Evolutionary conservation across 352 stramenopile genomes (phyloP), one percentile per base, ranked within the genome.

Genomic region (Phytophthora pini): DNA sequence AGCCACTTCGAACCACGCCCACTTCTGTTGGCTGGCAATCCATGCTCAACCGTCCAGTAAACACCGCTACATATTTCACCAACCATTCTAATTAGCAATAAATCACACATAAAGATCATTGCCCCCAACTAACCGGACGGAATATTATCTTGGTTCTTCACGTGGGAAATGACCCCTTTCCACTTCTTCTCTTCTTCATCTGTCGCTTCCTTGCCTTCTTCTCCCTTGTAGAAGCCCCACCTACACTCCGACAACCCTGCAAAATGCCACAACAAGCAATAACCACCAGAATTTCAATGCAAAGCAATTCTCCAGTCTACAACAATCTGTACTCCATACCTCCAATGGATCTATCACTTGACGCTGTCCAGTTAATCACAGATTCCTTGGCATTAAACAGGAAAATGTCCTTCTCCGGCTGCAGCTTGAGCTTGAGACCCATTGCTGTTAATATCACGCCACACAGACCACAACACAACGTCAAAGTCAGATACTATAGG

Each of bases 1-100:
- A 95, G n/a, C 88, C 88, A 55, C 88, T 95, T 32, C 88, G 84
- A 43, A 95, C 71, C 11, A 95, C 80, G 1, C 80, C 83, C 4
- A 79, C 81, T 70, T 95, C 86, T 0, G 82, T 95, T 26, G 88
- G 88, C 51, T 93, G 76, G 45, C 80, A 88, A 43, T 76, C 82
- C 79, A 93, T 79, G 54, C 84, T 94, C 52, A 95, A 60, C 2
- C 53, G 66, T 3, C 88, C 88, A 56, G 63, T 68, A 50, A 95
- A 95, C 44, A 95, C 88, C 51, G 88, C 88, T 88, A 69, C 6
- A 43, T 12, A 45, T 4, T 22, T 13, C 51, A 5, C 22, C 5
- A 36, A 5, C 22, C 5, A 36, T 12, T 50, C 15, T 1, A 53
- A 9, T 58, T 27, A 74, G 17, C 10, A n/a, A 52, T 20, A 46